Conservation (phyloP, 1,284 basidiomycete species). For the Thecaphora thlaspeos region DNA sequence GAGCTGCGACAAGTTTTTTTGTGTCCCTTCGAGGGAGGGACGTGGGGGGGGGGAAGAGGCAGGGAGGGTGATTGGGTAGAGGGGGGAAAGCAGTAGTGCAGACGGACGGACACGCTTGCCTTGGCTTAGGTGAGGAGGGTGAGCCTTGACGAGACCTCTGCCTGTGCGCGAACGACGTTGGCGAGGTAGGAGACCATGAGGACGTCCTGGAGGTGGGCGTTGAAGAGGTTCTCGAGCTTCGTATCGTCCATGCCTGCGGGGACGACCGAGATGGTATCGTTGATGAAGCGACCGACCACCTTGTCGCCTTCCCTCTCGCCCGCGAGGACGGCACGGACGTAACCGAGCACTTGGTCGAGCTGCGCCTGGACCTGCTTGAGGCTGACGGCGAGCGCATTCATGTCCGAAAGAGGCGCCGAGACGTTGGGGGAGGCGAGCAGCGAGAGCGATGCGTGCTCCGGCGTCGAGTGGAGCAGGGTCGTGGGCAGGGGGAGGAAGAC, state of each 20-base stretch:
- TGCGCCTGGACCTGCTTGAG: conserved; percentile 72
- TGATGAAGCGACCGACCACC: conserved; percentile 84
- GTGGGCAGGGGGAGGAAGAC: conserved; percentile 52
- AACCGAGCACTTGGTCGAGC: conserved; percentile 79
- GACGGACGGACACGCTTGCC: too few species aligned
- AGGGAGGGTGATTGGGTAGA: too few species aligned
- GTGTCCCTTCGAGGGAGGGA: too few species aligned
- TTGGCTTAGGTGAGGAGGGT: conserved; percentile 68
- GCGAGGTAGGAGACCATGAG: conserved; percentile 93
- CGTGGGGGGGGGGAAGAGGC: too few species aligned
- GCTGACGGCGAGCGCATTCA: conserved; percentile 67
- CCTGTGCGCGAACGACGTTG: conserved; percentile 89
- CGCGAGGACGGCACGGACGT: conserved; percentile 78
- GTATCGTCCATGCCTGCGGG: conserved; percentile 45
- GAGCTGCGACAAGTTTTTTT: too few species aligned
- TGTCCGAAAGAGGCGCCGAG: conserved; percentile 48
- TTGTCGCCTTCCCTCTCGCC: conserved; percentile 80
- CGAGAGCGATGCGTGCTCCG: conserved; percentile 51
- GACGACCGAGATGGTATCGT: conserved; percentile 68
- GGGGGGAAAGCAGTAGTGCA: too few species aligned
- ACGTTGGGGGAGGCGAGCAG: conserved; percentile 72
- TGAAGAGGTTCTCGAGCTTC: conserved; percentile 53
- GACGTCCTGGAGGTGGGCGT: conserved; percentile 68
- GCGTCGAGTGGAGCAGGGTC: conserved; percentile 57
- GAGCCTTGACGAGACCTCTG: conserved; percentile 85